These are phyloP conservation scores for Tulasnella sp. DNA, from an alignment of 768 basidiomycete genomes.

Conservation along the genomic window DNA sequence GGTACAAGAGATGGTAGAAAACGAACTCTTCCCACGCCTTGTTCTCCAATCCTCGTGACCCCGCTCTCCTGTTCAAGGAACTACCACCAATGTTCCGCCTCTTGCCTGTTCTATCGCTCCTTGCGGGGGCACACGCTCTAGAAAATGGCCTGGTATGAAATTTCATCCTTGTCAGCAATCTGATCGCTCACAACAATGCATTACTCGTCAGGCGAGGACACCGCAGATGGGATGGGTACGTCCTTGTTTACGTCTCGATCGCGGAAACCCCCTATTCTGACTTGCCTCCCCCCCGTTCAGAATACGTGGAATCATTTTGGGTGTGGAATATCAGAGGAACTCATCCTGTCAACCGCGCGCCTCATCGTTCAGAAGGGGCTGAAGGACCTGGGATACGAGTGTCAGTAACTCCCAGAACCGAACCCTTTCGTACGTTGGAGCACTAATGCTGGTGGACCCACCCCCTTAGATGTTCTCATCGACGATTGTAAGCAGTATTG, in stretches of 20 bases:
- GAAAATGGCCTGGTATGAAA: conserved; percentile 24
- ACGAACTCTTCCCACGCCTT: not conserved
- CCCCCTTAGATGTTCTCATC: conserved; percentile 37
- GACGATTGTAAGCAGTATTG: conserved; percentile 39
- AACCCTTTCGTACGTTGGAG: not conserved
- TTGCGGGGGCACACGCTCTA: conserved; percentile 11
- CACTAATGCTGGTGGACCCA: not conserved
- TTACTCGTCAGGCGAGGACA: conserved; percentile 15
- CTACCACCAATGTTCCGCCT: conserved; percentile 12
- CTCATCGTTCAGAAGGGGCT: conserved; percentile 37
- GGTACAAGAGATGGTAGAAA: not conserved
- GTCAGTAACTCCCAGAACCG: conserved; percentile 31
- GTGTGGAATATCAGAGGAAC: conserved; percentile 39
- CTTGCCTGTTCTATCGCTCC: not conserved
- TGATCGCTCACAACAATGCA: not conserved
- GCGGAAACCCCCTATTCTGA: not conserved
- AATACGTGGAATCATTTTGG: conserved; percentile 43
- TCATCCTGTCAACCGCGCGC: conserved; percentile 38
- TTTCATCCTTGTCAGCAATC: not conserved
- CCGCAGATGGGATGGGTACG: conserved; percentile 26
- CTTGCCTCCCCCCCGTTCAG: conserved; percentile 21
- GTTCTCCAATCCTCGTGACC: not conserved
- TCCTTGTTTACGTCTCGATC: not conserved
- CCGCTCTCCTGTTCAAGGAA: not conserved
- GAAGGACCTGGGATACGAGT: conserved; percentile 40